Conservation (phyloP, 2,329 filamentous ascomycete genomes). For the Rhinocladiella mackenziei region DNA sequence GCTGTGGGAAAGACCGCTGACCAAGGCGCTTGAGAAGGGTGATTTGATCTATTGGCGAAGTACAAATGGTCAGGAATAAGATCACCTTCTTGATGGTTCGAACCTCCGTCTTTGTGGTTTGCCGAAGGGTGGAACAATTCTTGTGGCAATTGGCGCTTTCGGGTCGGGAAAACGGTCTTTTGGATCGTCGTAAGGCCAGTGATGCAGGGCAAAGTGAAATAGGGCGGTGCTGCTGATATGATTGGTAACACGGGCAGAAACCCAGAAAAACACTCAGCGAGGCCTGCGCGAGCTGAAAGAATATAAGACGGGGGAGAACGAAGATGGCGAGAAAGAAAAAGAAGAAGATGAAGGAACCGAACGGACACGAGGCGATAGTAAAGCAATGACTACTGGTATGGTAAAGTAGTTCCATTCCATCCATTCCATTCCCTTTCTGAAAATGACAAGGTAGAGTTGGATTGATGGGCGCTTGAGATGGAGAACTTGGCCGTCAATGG, state of each 20-base stretch:
- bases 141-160: conserved; percentile 25
- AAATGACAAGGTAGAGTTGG: too few relatives aligned
- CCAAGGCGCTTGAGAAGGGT: conserved; percentile 16
- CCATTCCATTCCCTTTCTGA: too few relatives aligned
- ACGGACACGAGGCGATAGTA: conserved; percentile 2
- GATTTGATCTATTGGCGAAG: conserved; percentile 14
- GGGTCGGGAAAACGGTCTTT: conserved; percentile 19
- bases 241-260: conserved; percentile 8
- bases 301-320: conserved; percentile 8
- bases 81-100: conserved; percentile 11
- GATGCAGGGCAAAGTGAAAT: conserved; percentile 9
- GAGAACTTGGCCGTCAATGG: conserved; percentile 4
- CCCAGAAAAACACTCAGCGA: conserved; percentile 25
- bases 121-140: conserved; percentile 17
- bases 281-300: conserved; percentile 29
- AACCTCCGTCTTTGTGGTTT: conserved; percentile 8
- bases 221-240: background rate
- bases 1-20: conserved; percentile 10
- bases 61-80: too few relatives aligned
- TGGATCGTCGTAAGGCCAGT: conserved; percentile 7
- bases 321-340: conserved; percentile 10
- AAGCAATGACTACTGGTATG: conserved; percentile 2
- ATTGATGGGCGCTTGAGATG: conserved; percentile 21
- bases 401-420: conserved; percentile 4
- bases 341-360: conserved; percentile 2